These are phyloP conservation scores for Heliosperma pusillum DNA, from an alignment of 148 eudicot genomes.

Conservation along the genomic window DNA sequence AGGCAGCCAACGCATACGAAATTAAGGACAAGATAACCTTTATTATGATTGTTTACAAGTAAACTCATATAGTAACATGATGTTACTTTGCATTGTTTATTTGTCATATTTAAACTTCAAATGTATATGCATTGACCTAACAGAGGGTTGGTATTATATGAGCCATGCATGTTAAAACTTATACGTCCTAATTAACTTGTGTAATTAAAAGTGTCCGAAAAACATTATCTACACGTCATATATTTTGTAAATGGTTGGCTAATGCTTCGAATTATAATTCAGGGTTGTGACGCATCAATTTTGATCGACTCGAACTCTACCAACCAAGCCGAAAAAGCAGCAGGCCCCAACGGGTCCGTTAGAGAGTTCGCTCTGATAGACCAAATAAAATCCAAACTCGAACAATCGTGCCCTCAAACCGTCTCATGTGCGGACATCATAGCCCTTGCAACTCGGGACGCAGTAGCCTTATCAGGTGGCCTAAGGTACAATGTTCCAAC, in stretches of 20 bases:
- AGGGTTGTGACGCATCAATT: slow-evolving; percentile 18
- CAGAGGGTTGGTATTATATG: neutral
- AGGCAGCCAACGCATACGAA: too few species aligned
- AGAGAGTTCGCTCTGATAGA: slow-evolving; percentile 8
- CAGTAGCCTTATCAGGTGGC: slow-evolving; percentile 10
- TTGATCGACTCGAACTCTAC: slow-evolving; percentile 5
- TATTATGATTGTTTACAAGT: too few species aligned
- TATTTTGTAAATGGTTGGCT: neutral
- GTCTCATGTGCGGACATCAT: slow-evolving; percentile 20
- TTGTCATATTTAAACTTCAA: neutral
- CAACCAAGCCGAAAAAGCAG: slow-evolving; percentile 18
- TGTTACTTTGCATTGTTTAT: too few species aligned
- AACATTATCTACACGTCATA: neutral
- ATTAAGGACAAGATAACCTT: neutral
- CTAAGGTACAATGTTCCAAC: slow-evolving; percentile 16
- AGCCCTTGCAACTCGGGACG: slow-evolving; percentile 15
- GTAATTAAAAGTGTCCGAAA: neutral
- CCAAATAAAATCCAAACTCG: slow-evolving; percentile 16
- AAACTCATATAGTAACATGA: too few species aligned
- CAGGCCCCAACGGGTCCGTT: slow-evolving; percentile 13
- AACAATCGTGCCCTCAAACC: slow-evolving; percentile 13
- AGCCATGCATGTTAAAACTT: neutral
- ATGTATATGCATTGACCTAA: neutral
- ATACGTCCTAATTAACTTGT: neutral
- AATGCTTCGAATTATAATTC: neutral